Conservation (phyloP, 2,329 filamentous ascomycete species). For the Daldinia eschscholtzii region DNA sequence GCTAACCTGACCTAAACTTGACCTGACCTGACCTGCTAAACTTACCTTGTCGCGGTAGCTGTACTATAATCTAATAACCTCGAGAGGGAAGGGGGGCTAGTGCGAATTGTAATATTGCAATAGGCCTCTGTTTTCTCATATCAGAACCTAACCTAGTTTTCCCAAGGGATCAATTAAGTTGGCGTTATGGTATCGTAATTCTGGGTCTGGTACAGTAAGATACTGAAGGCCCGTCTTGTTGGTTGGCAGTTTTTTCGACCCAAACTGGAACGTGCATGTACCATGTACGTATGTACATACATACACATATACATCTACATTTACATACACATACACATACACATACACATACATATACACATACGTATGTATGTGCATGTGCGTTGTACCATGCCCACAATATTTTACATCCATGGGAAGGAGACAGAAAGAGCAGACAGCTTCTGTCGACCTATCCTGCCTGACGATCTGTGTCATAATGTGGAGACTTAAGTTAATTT, state of each 20-base stretch:
- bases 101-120: constrained; percentile 11
- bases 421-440: background rate
- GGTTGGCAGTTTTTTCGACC: constrained; percentile 28
- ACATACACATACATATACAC: background rate
- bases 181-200: constrained; percentile 42
- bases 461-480: background rate
- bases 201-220: constrained; percentile 44
- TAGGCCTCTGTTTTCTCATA: constrained; percentile 13
- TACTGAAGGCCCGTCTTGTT: constrained; percentile 28
- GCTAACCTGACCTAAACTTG: too few species aligned
- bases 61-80: constrained; percentile 8
- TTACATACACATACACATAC: background rate
- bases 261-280: constrained; percentile 35
- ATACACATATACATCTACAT: background rate
- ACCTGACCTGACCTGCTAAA: constrained; percentile 2
- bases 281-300: background rate
- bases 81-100: constrained; percentile 16
- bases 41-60: constrained; percentile 8
- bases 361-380: constrained; percentile 17
- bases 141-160: constrained; percentile 40
- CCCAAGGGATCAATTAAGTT: constrained; percentile 38
- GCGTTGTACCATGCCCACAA: constrained; percentile 35
- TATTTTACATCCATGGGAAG: constrained; percentile 16
- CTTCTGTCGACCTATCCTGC: background rate
- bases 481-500: constrained; percentile 10